Evolutionary conservation across 2,329 filamentous ascomycete species (phyloP), one percentile per base, ranked within the genome.

Genomic region (Ophiosphaerella herpotricha): DNA sequence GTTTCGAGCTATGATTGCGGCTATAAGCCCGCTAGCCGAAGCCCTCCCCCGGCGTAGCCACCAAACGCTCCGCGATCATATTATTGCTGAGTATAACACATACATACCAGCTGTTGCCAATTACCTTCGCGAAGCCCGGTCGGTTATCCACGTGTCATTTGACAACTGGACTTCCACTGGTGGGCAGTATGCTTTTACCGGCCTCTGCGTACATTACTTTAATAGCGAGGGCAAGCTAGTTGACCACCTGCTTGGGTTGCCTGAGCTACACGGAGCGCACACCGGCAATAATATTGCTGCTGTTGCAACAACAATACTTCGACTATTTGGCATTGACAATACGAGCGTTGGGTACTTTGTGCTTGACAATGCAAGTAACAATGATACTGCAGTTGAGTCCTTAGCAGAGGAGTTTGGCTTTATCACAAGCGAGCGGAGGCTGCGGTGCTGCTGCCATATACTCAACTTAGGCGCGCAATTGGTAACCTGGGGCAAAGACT

Each of bases 11-110:
- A 36, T 49, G 24, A 43, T 49, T 39, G 46, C 24, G 18, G 39
- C 46, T 35, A 39, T 34, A 24, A 49, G 33, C 33, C 46, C 46
- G 35, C 24, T 49, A 41, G 39, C 46, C 9, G 39, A 49, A 36
- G 36, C 29, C n/a, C 18, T 39, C 16, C 29, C 43, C 38, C 43
- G 14, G 45, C 29, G 45, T 26, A 13, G 41, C 46, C 53, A 66
- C 53, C 38, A 74, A 14, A 41, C 29, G 9, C 45, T 37, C 38
- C 45, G 38, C 32, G 31, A 36, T 21, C 21, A 34, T 37, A 39
- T 48, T 35, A 34, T 52, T 21, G 49, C 50, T 13, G 50, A 52
- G 37, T 52, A 52, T 41, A 32, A 48, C 14, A n/a, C 35, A 9
- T 48, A 44, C 24, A 13, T 52, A 26, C 45, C 50, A 26, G 40